Evolutionary conservation across 1,284 basidiomycete genomes (phyloP).

Genomic region (Leccinum subrobustum): DNA sequence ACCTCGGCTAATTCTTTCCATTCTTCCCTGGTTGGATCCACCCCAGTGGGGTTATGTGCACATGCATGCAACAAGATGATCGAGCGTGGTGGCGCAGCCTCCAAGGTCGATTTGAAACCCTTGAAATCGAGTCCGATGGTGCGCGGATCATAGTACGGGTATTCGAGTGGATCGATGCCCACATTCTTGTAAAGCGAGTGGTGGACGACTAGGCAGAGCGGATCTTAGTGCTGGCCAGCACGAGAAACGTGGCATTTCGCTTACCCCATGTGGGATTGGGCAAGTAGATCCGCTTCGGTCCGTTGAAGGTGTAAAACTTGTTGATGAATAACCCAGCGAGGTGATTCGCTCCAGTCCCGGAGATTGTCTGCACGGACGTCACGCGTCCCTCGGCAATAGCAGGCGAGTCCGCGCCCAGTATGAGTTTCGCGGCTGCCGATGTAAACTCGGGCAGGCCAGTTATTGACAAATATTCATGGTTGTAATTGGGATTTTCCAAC

Average conservation of each 20-base stretch:
- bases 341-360: constrained; percentile 95
- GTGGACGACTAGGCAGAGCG: constrained; percentile 71
- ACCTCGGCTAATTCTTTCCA: constrained; percentile 83
- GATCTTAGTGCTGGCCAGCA: constrained; percentile 2
- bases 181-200: constrained; percentile 86
- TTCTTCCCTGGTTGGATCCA: constrained; percentile 88
- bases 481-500: constrained; percentile 69
- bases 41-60: constrained; percentile 95
- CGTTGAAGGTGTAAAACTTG: constrained; percentile 78
- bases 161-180: constrained; percentile 77
- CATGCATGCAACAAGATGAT: constrained; percentile 92
- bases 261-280: constrained; percentile 87
- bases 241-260: constrained; percentile 2
- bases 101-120: constrained; percentile 68
- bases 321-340: constrained; percentile 88
- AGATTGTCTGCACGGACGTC: constrained; percentile 86
- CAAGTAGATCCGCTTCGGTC: constrained; percentile 70
- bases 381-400: constrained; percentile 73
- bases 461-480: constrained; percentile 95
- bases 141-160: constrained; percentile 89
- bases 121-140: constrained; percentile 87
- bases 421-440: constrained; percentile 75
- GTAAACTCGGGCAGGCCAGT: constrained; percentile 85
- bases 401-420: constrained; percentile 74
- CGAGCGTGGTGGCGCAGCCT: constrained; percentile 68